Percentiles rank a stretch among this genome's conserved stretches.
phyloP scores from a whole-genome alignment of 208 protist genomes.

The Balamuthia mandrillaris region DNA sequence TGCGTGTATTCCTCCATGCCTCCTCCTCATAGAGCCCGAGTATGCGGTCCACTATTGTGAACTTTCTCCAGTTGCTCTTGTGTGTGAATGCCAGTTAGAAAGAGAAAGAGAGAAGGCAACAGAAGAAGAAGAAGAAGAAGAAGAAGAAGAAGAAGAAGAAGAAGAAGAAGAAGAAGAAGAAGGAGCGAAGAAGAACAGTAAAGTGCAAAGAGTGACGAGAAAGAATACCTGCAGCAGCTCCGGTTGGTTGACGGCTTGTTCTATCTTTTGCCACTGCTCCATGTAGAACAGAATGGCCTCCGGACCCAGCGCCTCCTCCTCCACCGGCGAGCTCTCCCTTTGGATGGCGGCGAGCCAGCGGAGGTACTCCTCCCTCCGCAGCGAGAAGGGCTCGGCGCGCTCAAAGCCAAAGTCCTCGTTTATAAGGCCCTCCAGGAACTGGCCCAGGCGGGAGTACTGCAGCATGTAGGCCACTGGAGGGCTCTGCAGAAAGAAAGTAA shows the following conservation, averaged over 20 bases:
- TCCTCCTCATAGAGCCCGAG: slow-evolving; percentile 8
- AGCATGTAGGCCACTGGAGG: slow-evolving; percentile 26
- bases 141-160: too few relatives aligned
- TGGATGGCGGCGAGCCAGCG: too few relatives aligned
- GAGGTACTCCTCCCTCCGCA: neutral
- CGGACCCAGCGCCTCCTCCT: neutral
- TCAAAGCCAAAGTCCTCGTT: neutral
- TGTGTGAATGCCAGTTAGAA: too few relatives aligned
- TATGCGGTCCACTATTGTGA: slow-evolving; percentile 9
- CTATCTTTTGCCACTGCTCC: slow-evolving; percentile 7
- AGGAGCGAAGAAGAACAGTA: too few relatives aligned
- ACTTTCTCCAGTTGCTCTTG: neutral
- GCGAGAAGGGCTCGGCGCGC: neutral
- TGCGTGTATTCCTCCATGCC: slow-evolving; percentile 22
- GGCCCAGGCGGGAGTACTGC: neutral
- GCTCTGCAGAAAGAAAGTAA: slow-evolving; percentile 6
- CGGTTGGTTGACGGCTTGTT: neutral
- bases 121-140: too few relatives aligned
- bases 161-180: too few relatives aligned
- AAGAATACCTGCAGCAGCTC: too few relatives aligned
- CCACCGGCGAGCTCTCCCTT: neutral
- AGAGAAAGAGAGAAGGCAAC: too few relatives aligned
- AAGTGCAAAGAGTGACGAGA: too few relatives aligned
- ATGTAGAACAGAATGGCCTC: neutral
- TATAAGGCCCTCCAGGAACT: slow-evolving; percentile 23